Evolutionary conservation across 106 monocot species (phyloP), one percentile per base, ranked within the genome.

Genomic region (Dendrobium chrysotoxum): DNA sequence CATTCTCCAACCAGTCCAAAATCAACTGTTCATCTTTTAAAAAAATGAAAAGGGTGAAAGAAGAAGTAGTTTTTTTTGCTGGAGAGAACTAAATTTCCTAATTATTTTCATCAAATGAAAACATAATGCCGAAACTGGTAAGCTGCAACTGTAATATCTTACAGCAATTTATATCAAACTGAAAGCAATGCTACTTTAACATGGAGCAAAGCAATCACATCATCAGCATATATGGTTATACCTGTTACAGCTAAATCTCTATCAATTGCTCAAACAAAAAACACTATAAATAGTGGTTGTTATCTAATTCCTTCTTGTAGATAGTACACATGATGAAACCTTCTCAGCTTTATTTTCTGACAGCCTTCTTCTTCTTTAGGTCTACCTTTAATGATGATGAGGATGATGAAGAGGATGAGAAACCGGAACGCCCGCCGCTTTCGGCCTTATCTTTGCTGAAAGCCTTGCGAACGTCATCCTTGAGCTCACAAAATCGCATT

Each of bases 381-480:
- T 84, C 86, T 0, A 65, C 83, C 79, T 87, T 86, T 12, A 68
- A 76, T 16, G 83, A 76, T 0, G 92, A 84, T 4, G 89, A 87
- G 2, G 88, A 90, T 0, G 91, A 93, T 0, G 91, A 90, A 0
- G 88, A 88, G 1, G 87, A 89, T 1, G 85, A 84, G 46, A 89
- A 66, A 6, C 80, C 83, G 0, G 86, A 80, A 9, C 74, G 81
- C 0, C 53, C 64, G 12, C 53, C 64, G 12, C 61, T 84, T 64
- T 73, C 67, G 17, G 87, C 90, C 83, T 89, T 90, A 45, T 97
- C 96, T 80, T 97, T 94, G 86, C 61, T 88, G 85, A 97, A 97
- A n/a, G 96, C 96, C 75, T 81, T 85, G 18, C 38, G 83, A 13
- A 97, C 92, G 26, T 92, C 92, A 10, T 89, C 94, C 85, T 84